phyloP scores from a whole-genome alignment of 2,329 filamentous ascomycete genomes.

The Taxawa tesnikishii region DNA sequence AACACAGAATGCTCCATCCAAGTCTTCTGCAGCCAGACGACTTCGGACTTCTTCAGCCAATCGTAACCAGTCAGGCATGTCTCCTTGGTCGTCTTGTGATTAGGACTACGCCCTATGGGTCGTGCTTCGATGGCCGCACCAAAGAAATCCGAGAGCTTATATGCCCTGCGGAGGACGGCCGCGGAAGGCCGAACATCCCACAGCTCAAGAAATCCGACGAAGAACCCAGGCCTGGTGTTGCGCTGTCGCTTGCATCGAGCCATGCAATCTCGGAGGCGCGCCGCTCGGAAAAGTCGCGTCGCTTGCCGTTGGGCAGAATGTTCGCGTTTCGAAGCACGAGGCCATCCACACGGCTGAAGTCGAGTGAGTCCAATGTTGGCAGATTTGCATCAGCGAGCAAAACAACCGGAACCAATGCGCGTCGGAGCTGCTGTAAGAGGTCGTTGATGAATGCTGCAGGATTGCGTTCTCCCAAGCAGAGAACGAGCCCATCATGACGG shows the following conservation, averaged over 20 bases:
- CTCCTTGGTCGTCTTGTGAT: constrained; percentile 6
- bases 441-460: constrained; percentile 6
- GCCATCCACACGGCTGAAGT: constrained; percentile 8
- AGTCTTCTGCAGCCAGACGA: constrained; percentile 8
- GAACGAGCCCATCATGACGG: constrained; percentile 7
- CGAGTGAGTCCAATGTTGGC: constrained; percentile 5
- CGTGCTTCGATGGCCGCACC: too few species aligned
- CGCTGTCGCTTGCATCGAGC: constrained; percentile 10
- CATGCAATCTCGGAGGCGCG: constrained; percentile 8
- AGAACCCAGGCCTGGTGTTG: constrained; percentile 8
- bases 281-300: constrained; percentile 8
- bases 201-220: constrained; percentile 10
- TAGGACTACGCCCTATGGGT: too few species aligned
- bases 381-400: constrained; percentile 7
- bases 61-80: constrained; percentile 10
- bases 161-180: constrained; percentile 7
- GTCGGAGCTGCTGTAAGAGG: constrained; percentile 2
- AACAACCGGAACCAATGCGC: constrained; percentile 6
- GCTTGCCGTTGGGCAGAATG: constrained; percentile 6
- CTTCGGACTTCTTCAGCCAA: constrained; percentile 9
- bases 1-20: constrained; percentile 5
- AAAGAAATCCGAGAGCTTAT: constrained; percentile 11
- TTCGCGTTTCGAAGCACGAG: constrained; percentile 8
- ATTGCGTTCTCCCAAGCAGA: constrained; percentile 5
- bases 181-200: constrained; percentile 8